Percentiles rank a stretch among this genome's conserved stretches.
Evolutionary conservation across 2,329 filamentous ascomycete genomes (phyloP).

Genomic region (Epichloe elymi): DNA sequence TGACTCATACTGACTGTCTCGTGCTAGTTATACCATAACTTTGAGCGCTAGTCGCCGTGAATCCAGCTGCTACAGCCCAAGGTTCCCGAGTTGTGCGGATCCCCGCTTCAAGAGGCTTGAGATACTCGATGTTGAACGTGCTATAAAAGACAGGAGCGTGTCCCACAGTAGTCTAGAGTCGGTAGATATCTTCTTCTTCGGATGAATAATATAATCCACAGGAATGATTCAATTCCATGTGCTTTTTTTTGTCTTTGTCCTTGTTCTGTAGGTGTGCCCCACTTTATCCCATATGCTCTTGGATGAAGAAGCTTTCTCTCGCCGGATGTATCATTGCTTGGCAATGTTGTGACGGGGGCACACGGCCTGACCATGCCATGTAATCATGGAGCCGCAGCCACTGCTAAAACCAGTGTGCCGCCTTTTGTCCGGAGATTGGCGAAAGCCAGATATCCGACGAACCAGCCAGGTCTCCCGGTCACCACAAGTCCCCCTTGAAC

Average conservation of each 20-base stretch:
- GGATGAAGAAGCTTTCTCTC: not conserved
- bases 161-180: constrained; percentile 19
- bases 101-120: constrained; percentile 19
- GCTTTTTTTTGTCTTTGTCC: not conserved
- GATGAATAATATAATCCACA: constrained; percentile 7
- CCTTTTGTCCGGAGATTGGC: not conserved
- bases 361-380: not conserved
- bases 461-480: not conserved
- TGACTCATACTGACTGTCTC: constrained; percentile 21
- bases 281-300: constrained; percentile 1
- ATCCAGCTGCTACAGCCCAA: constrained; percentile 34
- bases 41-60: constrained; percentile 47
- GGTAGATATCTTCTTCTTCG: constrained; percentile 17
- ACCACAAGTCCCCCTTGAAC: not conserved
- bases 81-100: constrained; percentile 26
- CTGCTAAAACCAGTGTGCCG: not conserved
- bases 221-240: not conserved
- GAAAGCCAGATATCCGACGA: not conserved
- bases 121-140: constrained; percentile 25
- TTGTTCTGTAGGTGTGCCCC: not conserved
- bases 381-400: not conserved
- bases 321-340: not conserved
- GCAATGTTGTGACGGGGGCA: not conserved
- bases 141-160: constrained; percentile 29
- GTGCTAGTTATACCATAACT: constrained; percentile 55